Evolutionary conservation across 2,329 filamentous ascomycete genomes (phyloP).

Genomic region (Ilyonectria mors-panacis): DNA sequence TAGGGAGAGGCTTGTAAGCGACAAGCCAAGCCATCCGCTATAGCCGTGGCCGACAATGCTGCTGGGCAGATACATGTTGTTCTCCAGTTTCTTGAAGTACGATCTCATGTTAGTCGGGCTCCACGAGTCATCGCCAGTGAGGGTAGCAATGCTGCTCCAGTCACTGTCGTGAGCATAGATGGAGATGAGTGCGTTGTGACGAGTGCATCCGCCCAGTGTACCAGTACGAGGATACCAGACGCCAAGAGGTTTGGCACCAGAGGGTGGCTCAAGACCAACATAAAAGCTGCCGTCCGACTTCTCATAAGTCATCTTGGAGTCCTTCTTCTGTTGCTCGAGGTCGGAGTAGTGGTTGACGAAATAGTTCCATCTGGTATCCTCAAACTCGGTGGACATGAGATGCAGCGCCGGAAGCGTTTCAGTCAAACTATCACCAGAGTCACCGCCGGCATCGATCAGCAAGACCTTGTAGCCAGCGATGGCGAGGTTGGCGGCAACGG

Average conservation of each 20-base stretch:
- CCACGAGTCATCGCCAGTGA: conserved; percentile 63
- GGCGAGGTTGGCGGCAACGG: conserved; percentile 69
- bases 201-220: conserved; percentile 59
- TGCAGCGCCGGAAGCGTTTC: conserved; percentile 49
- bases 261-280: conserved; percentile 52
- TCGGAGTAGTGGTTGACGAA: conserved; percentile 74
- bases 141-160: conserved; percentile 56
- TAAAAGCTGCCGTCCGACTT: conserved; percentile 55
- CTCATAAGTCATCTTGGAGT: conserved; percentile 64
- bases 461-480: conserved; percentile 69
- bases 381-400: conserved; percentile 46
- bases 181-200: conserved; percentile 56
- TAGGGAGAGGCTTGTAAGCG: conserved; percentile 38
- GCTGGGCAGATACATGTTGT: conserved; percentile 58
- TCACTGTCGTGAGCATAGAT: conserved; percentile 59
- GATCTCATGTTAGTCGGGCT: conserved; percentile 56
- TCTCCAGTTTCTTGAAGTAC: conserved; percentile 60
- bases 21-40: conserved; percentile 54
- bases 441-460: conserved; percentile 72
- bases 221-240: conserved; percentile 62
- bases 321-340: conserved; percentile 59
- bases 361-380: conserved; percentile 67
- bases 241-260: conserved; percentile 56
- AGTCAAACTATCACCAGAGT: conserved; percentile 58
- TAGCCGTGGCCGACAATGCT: conserved; percentile 59